Evolutionary conservation across 1,284 basidiomycete species (phyloP), one percentile per base, ranked within the genome.

Genomic region (Stereum hirsutum): DNA sequence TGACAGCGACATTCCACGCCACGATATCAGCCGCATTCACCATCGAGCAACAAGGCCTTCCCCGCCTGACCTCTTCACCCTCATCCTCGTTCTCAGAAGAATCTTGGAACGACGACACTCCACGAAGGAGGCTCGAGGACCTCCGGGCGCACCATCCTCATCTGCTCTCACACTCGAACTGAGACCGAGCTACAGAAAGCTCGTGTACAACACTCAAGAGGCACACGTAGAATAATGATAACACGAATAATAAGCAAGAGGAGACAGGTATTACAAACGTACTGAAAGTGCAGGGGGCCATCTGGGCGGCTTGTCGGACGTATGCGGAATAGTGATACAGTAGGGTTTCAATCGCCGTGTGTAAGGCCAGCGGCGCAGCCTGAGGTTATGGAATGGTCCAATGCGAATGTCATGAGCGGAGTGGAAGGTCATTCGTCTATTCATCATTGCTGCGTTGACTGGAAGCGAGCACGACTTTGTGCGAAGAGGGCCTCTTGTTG

Each of bases 401-500:
- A 33, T 32, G 39, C 31, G 21, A 40, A 30, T 11, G 15, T n/a
- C 4, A 27, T 10, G 20, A 33, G 33, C 15, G 26, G 33, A 37
- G 20, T 33, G 32, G 19, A 26, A 45, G 55, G 62, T 58, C 63
- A n/a, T n/a, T n/a, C n/a, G n/a, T n/a, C n/a, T n/a, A n/a, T n/a
- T n/a, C n/a, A n/a, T n/a, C n/a, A 66, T 56, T 79, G 60, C 45
- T 64, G 62, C 28, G 57, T 52, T 28, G 70, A 72, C 54, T 79
- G 72, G 58, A 77, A 86, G 63, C 74, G 83, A 30, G 81, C 83
- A 46, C 82, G 82, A 61, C 89, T 92, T 31, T 82, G 83, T 11
- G 92, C 93, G 56, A 99, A 99, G 31, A 99, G 69, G 50, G 80
- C 75, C 62, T 97, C 89, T 66, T 99, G 95, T 57, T 87, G 78